Percentiles rank a stretch among this genome's conserved stretches.
Evolutionary conservation across 2,329 filamentous ascomycete species (phyloP).

Genomic region (Geosmithia putterillii): DNA sequence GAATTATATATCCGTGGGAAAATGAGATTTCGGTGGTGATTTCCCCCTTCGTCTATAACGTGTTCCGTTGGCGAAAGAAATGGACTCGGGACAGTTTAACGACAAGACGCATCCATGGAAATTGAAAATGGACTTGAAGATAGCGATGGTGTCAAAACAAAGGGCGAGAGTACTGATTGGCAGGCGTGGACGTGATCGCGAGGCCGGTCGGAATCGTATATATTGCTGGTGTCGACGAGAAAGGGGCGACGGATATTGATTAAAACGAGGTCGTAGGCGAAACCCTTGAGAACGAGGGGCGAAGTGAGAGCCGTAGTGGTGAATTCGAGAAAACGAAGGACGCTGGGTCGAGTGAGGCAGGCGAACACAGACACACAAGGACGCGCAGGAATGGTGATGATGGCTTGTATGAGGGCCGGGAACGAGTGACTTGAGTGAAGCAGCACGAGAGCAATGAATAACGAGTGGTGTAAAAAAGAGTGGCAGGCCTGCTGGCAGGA

Average conservation of each 20-base stretch:
- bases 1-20: background rate
- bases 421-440: conserved; percentile 2
- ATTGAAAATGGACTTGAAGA: background rate
- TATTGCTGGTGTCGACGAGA: too few species aligned
- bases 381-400: background rate
- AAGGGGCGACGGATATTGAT: background rate
- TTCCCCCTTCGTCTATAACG: background rate
- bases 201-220: background rate
- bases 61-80: background rate
- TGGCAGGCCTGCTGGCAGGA: conserved; percentile 43
- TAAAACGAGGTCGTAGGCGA: background rate
- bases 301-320: too few species aligned
- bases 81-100: background rate
- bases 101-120: background rate
- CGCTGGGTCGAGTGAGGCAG: background rate
- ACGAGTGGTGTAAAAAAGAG: conserved; percentile 26
- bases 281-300: background rate
- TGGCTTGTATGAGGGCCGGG: background rate
- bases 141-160: background rate
- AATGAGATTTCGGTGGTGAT: background rate
- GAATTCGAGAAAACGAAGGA: background rate
- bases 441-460: conserved; percentile 10
- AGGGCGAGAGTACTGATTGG: too few species aligned
- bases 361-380: background rate
- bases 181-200: conserved; percentile 2